Evolutionary conservation across 2,329 filamentous ascomycete species (phyloP), one percentile per base, ranked within the genome.

Genomic region (Cladosporium sp.): DNA sequence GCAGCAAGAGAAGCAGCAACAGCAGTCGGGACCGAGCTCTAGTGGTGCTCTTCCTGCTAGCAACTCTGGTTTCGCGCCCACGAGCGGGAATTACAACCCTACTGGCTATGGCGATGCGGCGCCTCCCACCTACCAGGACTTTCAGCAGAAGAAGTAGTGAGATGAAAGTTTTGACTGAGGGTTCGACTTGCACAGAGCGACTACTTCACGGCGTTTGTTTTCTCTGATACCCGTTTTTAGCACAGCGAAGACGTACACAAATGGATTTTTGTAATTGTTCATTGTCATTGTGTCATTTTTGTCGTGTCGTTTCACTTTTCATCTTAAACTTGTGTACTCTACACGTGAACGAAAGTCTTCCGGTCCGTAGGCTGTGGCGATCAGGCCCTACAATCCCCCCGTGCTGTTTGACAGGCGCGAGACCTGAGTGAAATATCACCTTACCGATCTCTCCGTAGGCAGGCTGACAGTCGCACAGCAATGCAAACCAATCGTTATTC

Each of bases 81-180:
- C 67, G 6, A 58, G 53, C 12, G 72, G 69, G 26, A 63, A 70
- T 29, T 74, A 74, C 55, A 66, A 71, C 33, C 72, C 72, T 23
- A 69, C 67, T 7, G 72, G 71, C 26, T 73, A 70, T 55, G 72
- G 71, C 2, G 68, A 69, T 21, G 66, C 67, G 26, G 69, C 72
- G 21, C 71, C 73, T 52, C 72, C 72, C 28, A 46, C 44, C 12
- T 75, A 75, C 64, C 70, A 73, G 49, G 72, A 74, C 31, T 72
- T 67, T 53, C 67, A 68, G 11, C 68, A 70, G 66, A 66, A 68
- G 61, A 60, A 53, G 29, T 62, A 46, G 16, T 11, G 46, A 23
- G 40, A 10, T 46, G n/a, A 23, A 8, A 46, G 8, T 44, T 44
- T 44, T 44, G 7, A n/a, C 11, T 14, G 35, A 46, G 16, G 52